Evolutionary conservation across 495 filamentous ascomycete species (phyloP), one percentile per base, ranked within the genome.

Genomic region (Neurospora sp.): DNA sequence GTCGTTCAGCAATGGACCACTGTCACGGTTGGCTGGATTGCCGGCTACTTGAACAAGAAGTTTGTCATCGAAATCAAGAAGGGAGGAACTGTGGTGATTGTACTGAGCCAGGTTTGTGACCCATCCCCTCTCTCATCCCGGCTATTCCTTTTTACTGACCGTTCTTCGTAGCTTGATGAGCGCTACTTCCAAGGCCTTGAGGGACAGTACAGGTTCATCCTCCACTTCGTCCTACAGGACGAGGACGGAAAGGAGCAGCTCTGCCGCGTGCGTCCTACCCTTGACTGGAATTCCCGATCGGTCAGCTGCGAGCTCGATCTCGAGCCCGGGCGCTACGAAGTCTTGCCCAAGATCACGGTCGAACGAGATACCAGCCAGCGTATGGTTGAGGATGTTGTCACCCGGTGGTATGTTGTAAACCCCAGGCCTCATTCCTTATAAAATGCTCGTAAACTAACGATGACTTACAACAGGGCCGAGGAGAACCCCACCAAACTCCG

Each of bases 331-430:
- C 86, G 83, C 65, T 94, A 94, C 79, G 87, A 86, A 38, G 85
- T 94, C n/a, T 77, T 93, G 9, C 87, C 93, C 79, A 92, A 91
- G 76, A 84, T 94, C 75, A 91, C 87, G 4, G 91, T 91, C 8
- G 86, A 82, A 38, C 84, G 89, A 69, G 73, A 82, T 68, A 61
- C 75, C 20, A 77, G 80, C 10, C 72, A 76, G 1, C 79, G 80
- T 10, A 83, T 85, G 10, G 87, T 89, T 2, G 89, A 91, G 74
- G 85, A 91, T 9, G 85, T 87, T 8, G 87, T 92, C 14, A 84
- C 83, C 48, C 81, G 84, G 1, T 84, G 84, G 72, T 75, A 73
- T 22, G 74, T 69, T 22, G 74, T 71, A 8, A 9, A 65, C 22
- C 14, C 27, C 6, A 16, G 6, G 12, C 53, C 22, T 18, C 1